Base-by-base conservation (phyloP, 371 early-diverging fungal genomes). In the Mortierella sp. region DNA sequence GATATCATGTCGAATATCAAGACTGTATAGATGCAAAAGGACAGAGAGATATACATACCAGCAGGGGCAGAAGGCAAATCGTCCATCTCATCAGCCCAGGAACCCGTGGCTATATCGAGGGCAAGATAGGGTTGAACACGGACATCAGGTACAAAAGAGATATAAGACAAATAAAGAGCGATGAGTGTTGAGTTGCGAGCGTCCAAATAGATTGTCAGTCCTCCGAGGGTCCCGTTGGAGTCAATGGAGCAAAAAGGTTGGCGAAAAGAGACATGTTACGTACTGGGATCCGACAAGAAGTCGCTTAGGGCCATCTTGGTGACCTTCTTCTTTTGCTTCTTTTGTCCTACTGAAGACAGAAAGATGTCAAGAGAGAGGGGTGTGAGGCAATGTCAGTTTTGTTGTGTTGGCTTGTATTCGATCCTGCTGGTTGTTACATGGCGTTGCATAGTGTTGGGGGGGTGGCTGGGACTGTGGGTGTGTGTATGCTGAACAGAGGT, bases 81-180 rank as follows among this genome's bases (percentile, higher is more conserved):
- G 43, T 91, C 88, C 88, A 96, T 95, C 88, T 98, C 97, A 91
- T 98, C 98, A 81, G 98, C 97, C 97, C 98, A 98, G 71, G 95
- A 95, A 68, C 91, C 92, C 54, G 89, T 88, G 78, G 92, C 93
- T 92, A 85, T 79, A 58, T 38, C 32, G 58, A 55, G 29, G 29
- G 46, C 27, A 51, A 8, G 56, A 21, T 63, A 43, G 78, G 38
- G 29, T 27, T 27, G 46, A 56, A 27, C 44, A 48, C 3, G 49
- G 38, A 55, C 38, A 56, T 35, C 54, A 27, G 10, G 75, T 2
- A 63, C 27, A 48, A 48, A 46, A 32, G 29, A 8, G 14, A 75
- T 60, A 70, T 29, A 32, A 68, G 58, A 60, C 38, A 75, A 75
- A 65, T 11, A 54, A 8, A 41, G 27, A 77, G 18, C 55, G 46